Evolutionary conservation across 2,329 filamentous ascomycete genomes (phyloP).

Genomic region (Neobulgaria alba): DNA sequence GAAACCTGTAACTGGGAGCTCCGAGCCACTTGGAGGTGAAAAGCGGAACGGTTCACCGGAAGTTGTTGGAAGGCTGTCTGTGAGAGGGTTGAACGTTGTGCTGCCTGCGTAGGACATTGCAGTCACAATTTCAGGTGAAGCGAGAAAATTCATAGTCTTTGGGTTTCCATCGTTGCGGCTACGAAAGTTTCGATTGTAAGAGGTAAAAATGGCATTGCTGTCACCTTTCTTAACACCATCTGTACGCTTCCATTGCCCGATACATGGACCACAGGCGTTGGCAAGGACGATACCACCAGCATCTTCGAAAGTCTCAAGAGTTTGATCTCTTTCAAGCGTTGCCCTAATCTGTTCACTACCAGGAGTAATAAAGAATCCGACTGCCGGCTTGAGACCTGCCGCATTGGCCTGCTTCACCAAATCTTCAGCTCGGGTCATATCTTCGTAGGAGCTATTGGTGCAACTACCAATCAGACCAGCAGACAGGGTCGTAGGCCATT

Average conservation of each 20-base stretch:
- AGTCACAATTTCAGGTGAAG: slow-evolving; percentile 92
- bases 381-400: slow-evolving; percentile 82
- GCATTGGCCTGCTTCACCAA: slow-evolving; percentile 84
- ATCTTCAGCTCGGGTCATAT: slow-evolving; percentile 93
- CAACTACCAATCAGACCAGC: slow-evolving; percentile 95
- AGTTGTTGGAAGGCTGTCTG: slow-evolving; percentile 72
- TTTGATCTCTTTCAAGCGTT: slow-evolving; percentile 82
- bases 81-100: slow-evolving; percentile 94
- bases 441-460: slow-evolving; percentile 97
- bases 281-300: slow-evolving; percentile 86
- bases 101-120: slow-evolving; percentile 89
- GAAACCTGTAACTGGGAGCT: slow-evolving; percentile 57
- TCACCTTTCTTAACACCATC: slow-evolving; percentile 80
- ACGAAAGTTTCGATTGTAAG: slow-evolving; percentile 97
- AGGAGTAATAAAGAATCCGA: slow-evolving; percentile 92
- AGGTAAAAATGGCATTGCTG: slow-evolving; percentile 88
- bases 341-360: slow-evolving; percentile 95
- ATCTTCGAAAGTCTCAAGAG: slow-evolving; percentile 73
- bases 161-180: slow-evolving; percentile 96
- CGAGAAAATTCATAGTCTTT: slow-evolving; percentile 97
- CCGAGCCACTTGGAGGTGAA: slow-evolving; percentile 63
- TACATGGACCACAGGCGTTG: slow-evolving; percentile 83
- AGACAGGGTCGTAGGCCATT: slow-evolving; percentile 86
- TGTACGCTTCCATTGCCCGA: slow-evolving; percentile 90
- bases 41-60: slow-evolving; percentile 81